phyloP scores from a whole-genome alignment of 805 yeast species.

The Komagataella mondaviorum region DNA sequence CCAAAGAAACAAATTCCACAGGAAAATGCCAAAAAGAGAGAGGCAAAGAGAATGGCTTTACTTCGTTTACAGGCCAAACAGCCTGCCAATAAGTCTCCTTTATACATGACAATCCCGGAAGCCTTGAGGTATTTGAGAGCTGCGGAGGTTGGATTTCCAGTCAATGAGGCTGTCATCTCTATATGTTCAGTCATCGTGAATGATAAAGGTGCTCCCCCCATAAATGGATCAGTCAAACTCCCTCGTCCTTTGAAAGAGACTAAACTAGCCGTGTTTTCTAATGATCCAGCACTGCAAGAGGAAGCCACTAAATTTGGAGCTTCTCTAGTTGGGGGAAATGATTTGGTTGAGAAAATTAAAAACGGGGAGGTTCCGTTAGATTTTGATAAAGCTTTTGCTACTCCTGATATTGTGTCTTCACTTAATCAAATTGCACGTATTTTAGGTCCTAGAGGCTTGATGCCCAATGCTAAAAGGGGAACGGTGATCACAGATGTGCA shows the following conservation, averaged over 20 bases:
- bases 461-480: conserved; percentile 81
- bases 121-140: conserved; percentile 80
- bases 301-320: conserved; percentile 50
- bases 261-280: conserved; percentile 56
- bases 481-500: conserved; percentile 65
- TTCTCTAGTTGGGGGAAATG: conserved; percentile 55
- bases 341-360: conserved; percentile 49
- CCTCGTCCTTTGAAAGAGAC: conserved; percentile 63
- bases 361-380: conserved; percentile 33
- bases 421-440: conserved; percentile 60
- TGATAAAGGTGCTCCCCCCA: conserved; percentile 66
- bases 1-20: background rate
- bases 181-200: conserved; percentile 51
- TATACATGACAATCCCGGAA: conserved; percentile 55
- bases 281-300: conserved; percentile 34
- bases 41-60: conserved; percentile 10
- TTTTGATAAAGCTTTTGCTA: conserved; percentile 71
- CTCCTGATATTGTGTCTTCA: conserved; percentile 63
- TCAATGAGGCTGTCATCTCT: conserved; percentile 55
- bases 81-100: conserved; percentile 36
- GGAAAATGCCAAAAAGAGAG: background rate
- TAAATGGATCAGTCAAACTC: conserved; percentile 57
- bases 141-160: conserved; percentile 78
- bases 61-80: conserved; percentile 20
- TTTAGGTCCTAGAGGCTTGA: conserved; percentile 79